phyloP scores from a whole-genome alignment of 352 stramenopile genomes.

The Phytophthora crassamura region DNA sequence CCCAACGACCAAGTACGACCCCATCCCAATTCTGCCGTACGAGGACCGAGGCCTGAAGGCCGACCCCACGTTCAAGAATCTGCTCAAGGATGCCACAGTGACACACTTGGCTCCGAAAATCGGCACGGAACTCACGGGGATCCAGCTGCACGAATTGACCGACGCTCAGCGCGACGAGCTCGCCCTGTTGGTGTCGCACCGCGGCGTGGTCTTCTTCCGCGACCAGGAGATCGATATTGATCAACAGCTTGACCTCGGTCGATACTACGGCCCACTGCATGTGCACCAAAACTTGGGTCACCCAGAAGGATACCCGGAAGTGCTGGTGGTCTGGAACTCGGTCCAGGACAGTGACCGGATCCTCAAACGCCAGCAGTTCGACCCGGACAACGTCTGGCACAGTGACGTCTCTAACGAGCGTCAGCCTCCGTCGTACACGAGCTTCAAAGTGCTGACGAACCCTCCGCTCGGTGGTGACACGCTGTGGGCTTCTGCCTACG shows the following conservation, averaged over 20 bases:
- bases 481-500: slow-evolving; percentile 48
- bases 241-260: slow-evolving; percentile 17
- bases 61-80: slow-evolving; percentile 27
- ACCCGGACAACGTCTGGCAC: slow-evolving; percentile 45
- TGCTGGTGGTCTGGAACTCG: slow-evolving; percentile 23
- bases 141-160: slow-evolving; percentile 19
- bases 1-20: slow-evolving; percentile 17
- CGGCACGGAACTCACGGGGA: slow-evolving; percentile 20
- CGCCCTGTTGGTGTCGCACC: slow-evolving; percentile 13
- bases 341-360: slow-evolving; percentile 20
- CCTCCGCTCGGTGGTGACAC: slow-evolving; percentile 49
- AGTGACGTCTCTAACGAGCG: slow-evolving; percentile 48
- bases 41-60: slow-evolving; percentile 23
- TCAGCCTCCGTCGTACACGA: slow-evolving; percentile 37
- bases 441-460: slow-evolving; percentile 36
- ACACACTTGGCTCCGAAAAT: slow-evolving; percentile 24
- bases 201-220: slow-evolving; percentile 24
- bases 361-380: slow-evolving; percentile 32
- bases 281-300: slow-evolving; percentile 28
- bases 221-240: slow-evolving; percentile 26
- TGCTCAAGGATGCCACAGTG: slow-evolving; percentile 26
- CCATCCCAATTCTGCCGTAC: slow-evolving; percentile 24
- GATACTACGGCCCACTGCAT: slow-evolving; percentile 24
- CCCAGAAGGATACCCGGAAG: slow-evolving; percentile 22
- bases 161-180: slow-evolving; percentile 21